A percentile compares a stretch with the other conserved stretches of the same genome.
These are phyloP conservation scores for Plasmodium coatneyi DNA, from an alignment of 169 alveolate species.

Conservation along the genomic window DNA sequence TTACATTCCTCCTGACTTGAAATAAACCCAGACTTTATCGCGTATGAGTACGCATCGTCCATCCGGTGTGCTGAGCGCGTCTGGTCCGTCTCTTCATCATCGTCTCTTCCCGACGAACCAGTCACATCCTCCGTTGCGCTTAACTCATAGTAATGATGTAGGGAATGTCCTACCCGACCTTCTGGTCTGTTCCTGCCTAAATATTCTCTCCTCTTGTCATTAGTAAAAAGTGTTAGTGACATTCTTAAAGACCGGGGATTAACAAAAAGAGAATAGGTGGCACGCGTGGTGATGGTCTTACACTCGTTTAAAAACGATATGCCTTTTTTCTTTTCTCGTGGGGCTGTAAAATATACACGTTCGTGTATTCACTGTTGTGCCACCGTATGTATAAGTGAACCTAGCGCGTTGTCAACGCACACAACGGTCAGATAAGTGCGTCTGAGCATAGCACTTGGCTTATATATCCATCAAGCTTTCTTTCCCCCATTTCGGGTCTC, in stretches of 20 bases:
- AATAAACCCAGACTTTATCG: background rate
- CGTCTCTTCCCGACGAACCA: background rate
- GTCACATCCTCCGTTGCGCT: background rate
- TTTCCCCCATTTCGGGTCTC: background rate
- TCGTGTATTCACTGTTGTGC: background rate
- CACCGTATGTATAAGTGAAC: background rate
- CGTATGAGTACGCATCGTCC: background rate
- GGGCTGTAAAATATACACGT: background rate
- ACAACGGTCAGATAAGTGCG: background rate
- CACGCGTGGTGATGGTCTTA: background rate
- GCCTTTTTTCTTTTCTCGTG: background rate
- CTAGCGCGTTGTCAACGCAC: background rate
- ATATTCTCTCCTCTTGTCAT: conserved; percentile 30
- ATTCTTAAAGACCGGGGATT: conserved; percentile 9
- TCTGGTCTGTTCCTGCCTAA: conserved; percentile 9
- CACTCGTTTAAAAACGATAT: background rate
- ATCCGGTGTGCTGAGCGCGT: background rate
- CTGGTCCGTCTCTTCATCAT: conserved; percentile 15
- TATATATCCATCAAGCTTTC: background rate
- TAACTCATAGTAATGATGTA: conserved; percentile 67
- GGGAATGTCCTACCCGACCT: conserved; percentile 70
- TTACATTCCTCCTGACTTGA: background rate
- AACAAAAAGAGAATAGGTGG: background rate
- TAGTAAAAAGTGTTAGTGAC: conserved; percentile 65
- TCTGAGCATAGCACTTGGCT: background rate